A percentile compares a stretch with the other conserved stretches of the same genome.
These are phyloP conservation scores for Chrysopogon serrulatus DNA, from an alignment of 176 grass and related monocot species.

Conservation along the genomic window DNA sequence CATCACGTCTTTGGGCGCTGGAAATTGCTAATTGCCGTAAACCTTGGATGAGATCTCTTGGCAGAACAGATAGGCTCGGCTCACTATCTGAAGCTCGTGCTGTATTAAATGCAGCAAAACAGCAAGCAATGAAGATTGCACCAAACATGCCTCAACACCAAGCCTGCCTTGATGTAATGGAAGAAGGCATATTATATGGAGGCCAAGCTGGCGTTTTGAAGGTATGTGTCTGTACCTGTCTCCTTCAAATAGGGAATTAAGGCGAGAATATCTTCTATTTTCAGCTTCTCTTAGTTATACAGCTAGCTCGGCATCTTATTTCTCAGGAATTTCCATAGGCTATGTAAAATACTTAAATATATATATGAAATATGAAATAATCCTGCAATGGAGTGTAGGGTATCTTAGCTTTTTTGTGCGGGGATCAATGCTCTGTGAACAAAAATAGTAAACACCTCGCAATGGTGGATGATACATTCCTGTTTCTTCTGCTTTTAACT, in stretches of 20 bases:
- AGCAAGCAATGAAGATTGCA: conserved; percentile 53
- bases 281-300: too few relatives aligned
- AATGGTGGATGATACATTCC: not conserved
- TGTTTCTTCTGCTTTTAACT: not conserved
- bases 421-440: not conserved
- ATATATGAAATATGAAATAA: not conserved
- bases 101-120: conserved; percentile 53
- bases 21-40: conserved; percentile 62
- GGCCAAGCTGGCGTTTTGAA: conserved; percentile 84
- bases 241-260: too few relatives aligned
- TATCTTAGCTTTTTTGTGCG: not conserved
- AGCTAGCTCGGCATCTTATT: not conserved
- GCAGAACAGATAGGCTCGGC: conserved; percentile 67
- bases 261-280: too few relatives aligned
- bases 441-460: not conserved
- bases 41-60: conserved; percentile 73
- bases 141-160: conserved; percentile 77
- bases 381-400: not conserved
- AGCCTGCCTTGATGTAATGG: conserved; percentile 68
- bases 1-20: conserved; percentile 65
- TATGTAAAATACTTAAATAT: not conserved
- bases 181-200: conserved; percentile 72
- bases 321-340: not conserved
- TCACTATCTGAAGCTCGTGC: conserved; percentile 74
- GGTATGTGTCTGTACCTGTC: conserved; percentile 45